Conservation (phyloP, 2,329 filamentous ascomycete genomes). For the Pseudocercospora fijiensis region DNA sequence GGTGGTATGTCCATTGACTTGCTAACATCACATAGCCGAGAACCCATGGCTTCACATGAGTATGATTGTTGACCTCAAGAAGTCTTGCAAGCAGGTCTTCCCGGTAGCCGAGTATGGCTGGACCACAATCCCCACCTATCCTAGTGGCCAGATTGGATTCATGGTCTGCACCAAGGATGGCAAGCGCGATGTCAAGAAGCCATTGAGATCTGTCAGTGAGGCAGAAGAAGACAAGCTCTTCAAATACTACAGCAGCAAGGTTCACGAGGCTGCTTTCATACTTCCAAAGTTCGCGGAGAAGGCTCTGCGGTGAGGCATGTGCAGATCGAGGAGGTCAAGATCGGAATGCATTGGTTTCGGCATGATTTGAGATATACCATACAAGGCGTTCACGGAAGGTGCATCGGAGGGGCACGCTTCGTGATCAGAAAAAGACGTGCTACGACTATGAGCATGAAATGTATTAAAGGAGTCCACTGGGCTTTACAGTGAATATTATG, state of each 20-base stretch:
- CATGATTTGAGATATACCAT: slow-evolving; percentile 16
- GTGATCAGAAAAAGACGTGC: background rate
- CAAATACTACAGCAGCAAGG: slow-evolving; percentile 96
- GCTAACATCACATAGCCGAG: slow-evolving; percentile 65
- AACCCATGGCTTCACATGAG: slow-evolving; percentile 98
- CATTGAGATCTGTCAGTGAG: slow-evolving; percentile 73
- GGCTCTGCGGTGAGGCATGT: slow-evolving; percentile 51
- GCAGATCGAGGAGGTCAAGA: slow-evolving; percentile 1
- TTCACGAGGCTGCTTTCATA: slow-evolving; percentile 92
- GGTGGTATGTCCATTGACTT: slow-evolving; percentile 13
- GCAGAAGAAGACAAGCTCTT: slow-evolving; percentile 93
- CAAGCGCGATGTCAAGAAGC: slow-evolving; percentile 77
- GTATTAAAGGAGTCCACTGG: background rate
- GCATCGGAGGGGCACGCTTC: background rate
- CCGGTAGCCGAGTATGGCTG: slow-evolving; percentile 97
- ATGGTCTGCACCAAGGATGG: slow-evolving; percentile 99
- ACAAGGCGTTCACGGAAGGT: slow-evolving; percentile 8
- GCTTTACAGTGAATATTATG: background rate
- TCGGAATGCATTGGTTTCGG: background rate
- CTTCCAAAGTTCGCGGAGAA: slow-evolving; percentile 91
- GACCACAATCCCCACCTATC: slow-evolving; percentile 99
- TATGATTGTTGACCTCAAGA: slow-evolving; percentile 92
- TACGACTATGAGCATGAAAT: background rate
- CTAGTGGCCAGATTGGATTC: slow-evolving; percentile 98
- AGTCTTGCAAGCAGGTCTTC: slow-evolving; percentile 96